phyloP scores from a whole-genome alignment of 2,329 filamentous ascomycete species.

The Aspergillus thermomutatus region DNA sequence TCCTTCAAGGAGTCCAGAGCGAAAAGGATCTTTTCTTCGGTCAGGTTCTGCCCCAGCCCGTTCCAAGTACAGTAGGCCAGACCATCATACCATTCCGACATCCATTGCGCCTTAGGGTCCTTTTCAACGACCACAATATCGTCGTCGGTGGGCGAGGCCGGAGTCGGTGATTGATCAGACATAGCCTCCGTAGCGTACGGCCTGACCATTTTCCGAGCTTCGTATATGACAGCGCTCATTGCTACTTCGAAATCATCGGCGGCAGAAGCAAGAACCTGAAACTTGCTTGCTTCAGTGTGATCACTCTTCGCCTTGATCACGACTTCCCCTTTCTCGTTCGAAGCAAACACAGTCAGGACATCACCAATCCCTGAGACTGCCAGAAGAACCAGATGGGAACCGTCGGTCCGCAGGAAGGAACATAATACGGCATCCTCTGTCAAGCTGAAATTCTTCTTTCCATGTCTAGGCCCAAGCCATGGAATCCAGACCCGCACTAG shows the following conservation, averaged over 20 bases:
- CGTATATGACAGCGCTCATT: conserved; percentile 78
- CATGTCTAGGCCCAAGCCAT: conserved; percentile 88
- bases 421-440: conserved; percentile 76
- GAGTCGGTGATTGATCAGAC: conserved; percentile 12
- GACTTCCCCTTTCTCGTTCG: conserved; percentile 63
- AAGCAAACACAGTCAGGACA: conserved; percentile 66
- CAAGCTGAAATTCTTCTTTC: conserved; percentile 61
- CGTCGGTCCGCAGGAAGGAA: conserved; percentile 70
- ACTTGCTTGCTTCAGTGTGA: conserved; percentile 50
- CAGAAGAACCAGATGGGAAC: conserved; percentile 72
- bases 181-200: conserved; percentile 22
- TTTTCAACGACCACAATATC: conserved; percentile 44
- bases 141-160: conserved; percentile 33
- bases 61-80: conserved; percentile 98
- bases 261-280: conserved; percentile 66
- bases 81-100: conserved; percentile 87
- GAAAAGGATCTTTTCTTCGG: conserved; percentile 71
- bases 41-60: conserved; percentile 77
- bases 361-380: conserved; percentile 72
- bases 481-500: conserved; percentile 74
- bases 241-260: conserved; percentile 71
- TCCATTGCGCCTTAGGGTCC: conserved; percentile 55
- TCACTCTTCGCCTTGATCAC: conserved; percentile 72
- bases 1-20: conserved; percentile 70
- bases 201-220: conserved; percentile 66